These are phyloP conservation scores for Arabidopsis suecica DNA, from an alignment of 345 rosid species.

Conservation along the genomic window DNA sequence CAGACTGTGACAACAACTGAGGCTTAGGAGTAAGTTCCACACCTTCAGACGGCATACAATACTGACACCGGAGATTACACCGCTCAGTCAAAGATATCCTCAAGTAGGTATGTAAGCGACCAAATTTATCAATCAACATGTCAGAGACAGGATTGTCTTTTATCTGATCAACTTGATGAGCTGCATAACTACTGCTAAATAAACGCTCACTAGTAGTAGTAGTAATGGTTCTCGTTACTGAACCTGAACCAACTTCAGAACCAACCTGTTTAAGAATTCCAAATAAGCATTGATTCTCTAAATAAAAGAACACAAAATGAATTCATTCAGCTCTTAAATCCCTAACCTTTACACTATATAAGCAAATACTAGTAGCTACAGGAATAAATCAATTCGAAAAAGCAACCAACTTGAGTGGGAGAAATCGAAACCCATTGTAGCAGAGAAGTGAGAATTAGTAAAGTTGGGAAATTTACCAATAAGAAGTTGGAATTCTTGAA, in stretches of 20 bases:
- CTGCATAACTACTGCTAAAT: constrained; percentile 28
- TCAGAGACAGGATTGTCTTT: constrained; percentile 61
- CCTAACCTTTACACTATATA: not conserved
- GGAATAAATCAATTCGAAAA: not conserved
- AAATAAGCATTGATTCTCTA: constrained; percentile 24
- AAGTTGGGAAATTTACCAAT: constrained; percentile 34
- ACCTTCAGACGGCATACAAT: constrained; percentile 95
- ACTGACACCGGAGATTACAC: constrained; percentile 93
- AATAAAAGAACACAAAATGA: not conserved
- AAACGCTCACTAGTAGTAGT: constrained; percentile 39
- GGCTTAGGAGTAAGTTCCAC: constrained; percentile 81
- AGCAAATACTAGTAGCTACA: constrained; percentile 4
- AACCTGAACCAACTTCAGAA: constrained; percentile 37
- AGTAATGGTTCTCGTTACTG: constrained; percentile 30
- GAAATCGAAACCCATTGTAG: constrained; percentile 12
- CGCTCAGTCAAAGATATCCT: constrained; percentile 93
- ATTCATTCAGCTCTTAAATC: constrained; percentile 7
- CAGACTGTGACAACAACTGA: constrained; percentile 61
- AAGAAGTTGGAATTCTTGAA: constrained; percentile 37
- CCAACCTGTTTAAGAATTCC: constrained; percentile 43
- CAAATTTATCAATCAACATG: constrained; percentile 87
- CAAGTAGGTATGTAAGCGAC: constrained; percentile 86
- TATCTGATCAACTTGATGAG: constrained; percentile 47
- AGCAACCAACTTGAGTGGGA: constrained; percentile 16
- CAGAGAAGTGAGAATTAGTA: not conserved